phyloP scores from a whole-genome alignment of 192 early-diverging fungal species.

The Dispira simplex region DNA sequence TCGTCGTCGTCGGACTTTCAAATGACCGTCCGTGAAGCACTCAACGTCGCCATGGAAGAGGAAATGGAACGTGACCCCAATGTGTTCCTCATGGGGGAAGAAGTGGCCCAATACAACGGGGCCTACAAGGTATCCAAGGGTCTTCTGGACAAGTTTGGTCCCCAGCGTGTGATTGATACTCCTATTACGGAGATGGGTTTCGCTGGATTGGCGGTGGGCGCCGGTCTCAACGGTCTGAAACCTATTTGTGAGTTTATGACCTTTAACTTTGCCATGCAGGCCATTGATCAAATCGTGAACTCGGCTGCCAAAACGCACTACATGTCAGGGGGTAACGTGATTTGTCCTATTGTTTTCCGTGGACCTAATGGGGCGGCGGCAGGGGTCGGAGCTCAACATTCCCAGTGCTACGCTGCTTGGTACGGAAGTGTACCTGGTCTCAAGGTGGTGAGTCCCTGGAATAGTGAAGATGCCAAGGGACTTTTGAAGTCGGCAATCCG shows the following conservation, averaged over 20 bases:
- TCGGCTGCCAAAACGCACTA: conserved; percentile 96
- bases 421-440: conserved; percentile 93
- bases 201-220: conserved; percentile 88
- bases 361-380: conserved; percentile 97
- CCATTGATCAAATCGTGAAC: conserved; percentile 98
- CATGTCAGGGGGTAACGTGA: conserved; percentile 84
- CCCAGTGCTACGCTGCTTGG: conserved; percentile 97
- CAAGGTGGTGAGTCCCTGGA: conserved; percentile 93
- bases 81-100: conserved; percentile 90
- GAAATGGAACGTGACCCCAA: conserved; percentile 85
- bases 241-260: conserved; percentile 99
- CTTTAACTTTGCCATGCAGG: conserved; percentile 99
- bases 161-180: conserved; percentile 94
- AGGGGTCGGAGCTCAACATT: conserved; percentile 96
- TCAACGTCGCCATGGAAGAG: conserved; percentile 95
- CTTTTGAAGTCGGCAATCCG: conserved; percentile 96
- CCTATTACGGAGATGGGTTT: conserved; percentile 99
- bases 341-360: conserved; percentile 93
- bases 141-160: conserved; percentile 92
- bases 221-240: conserved; percentile 83
- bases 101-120: conserved; percentile 98
- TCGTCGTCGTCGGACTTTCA: conserved; percentile 13
- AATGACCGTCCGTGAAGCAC: conserved; percentile 94
- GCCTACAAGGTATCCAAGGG: conserved; percentile 99
- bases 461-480: conserved; percentile 93